phyloP scores from a whole-genome alignment of 371 early-diverging fungal genomes.

The Haplosporangium sp. region DNA sequence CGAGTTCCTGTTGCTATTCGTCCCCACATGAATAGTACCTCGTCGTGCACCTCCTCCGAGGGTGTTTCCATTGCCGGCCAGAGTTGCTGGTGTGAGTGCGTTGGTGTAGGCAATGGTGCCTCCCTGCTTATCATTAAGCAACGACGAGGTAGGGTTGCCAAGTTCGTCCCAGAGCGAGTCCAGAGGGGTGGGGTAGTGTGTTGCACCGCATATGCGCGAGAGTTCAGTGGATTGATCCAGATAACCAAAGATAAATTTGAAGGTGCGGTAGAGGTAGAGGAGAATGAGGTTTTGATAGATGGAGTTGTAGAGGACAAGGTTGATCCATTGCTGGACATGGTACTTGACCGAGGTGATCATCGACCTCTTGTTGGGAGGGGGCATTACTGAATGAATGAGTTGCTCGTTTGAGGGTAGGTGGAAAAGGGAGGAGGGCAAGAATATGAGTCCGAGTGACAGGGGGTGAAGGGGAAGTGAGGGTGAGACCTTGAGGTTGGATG shows the following conservation, averaged over 20 bases:
- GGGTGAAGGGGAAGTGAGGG: too few species aligned
- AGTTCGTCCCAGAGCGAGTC: conserved; percentile 35
- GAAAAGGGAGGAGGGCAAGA: not conserved
- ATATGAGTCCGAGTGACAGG: not conserved
- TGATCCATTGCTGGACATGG: conserved; percentile 59
- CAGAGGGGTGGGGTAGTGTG: conserved; percentile 37
- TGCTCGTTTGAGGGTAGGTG: not conserved
- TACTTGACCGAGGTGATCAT: conserved; percentile 28
- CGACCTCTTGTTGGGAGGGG: conserved; percentile 13
- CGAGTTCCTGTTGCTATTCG: conserved; percentile 3
- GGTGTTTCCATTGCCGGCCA: not conserved
- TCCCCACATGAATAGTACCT: conserved; percentile 1
- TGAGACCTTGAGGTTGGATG: too few species aligned
- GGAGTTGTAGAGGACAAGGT: conserved; percentile 61
- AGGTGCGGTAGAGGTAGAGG: conserved; percentile 62
- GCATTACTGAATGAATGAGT: conserved; percentile 11
- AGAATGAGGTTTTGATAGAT: conserved; percentile 64
- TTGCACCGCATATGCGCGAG: conserved; percentile 66
- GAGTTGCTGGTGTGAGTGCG: not conserved
- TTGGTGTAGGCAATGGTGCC: conserved; percentile 34
- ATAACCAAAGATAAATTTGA: conserved; percentile 63
- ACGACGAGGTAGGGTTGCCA: conserved; percentile 30
- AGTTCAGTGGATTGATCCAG: conserved; percentile 72
- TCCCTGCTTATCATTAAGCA: conserved; percentile 27
- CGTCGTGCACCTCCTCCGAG: conserved; percentile 6